phyloP scores from a whole-genome alignment of 768 basidiomycete genomes.

The Suillus variegatus region DNA sequence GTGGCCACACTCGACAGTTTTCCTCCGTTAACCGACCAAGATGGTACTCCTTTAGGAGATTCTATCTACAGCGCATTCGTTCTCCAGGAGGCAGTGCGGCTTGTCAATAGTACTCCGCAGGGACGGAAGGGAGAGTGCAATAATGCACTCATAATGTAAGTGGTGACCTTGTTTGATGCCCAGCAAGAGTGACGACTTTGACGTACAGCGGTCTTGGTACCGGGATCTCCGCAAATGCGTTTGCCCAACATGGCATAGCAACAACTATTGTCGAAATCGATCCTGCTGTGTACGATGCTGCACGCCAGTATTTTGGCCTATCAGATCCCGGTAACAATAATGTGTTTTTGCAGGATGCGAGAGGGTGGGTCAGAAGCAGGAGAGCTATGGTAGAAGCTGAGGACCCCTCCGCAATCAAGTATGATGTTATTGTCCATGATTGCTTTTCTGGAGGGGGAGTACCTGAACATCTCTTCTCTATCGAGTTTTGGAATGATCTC shows the following conservation, averaged over 20 bases:
- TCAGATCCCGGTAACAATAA: conserved; percentile 57
- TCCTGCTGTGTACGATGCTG: conserved; percentile 84
- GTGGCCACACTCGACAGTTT: conserved; percentile 44
- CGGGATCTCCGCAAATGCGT: conserved; percentile 78
- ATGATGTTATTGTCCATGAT: conserved; percentile 83
- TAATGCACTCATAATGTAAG: conserved; percentile 75
- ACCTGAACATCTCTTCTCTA: conserved; percentile 80
- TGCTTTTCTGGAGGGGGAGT: conserved; percentile 95
- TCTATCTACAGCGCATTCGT: conserved; percentile 85
- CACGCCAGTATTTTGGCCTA: conserved; percentile 79
- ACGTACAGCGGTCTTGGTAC: conserved; percentile 78
- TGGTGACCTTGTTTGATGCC: conserved; percentile 9
- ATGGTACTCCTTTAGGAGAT: conserved; percentile 61
- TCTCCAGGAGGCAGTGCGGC: conserved; percentile 80
- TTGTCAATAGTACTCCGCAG: conserved; percentile 56
- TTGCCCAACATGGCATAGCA: conserved; percentile 65
- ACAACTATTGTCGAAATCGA: conserved; percentile 94
- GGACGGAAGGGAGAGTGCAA: conserved; percentile 39
- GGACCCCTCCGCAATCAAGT: conserved; percentile 27
- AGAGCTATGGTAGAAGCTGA: conserved; percentile 32
- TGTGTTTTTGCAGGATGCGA: conserved; percentile 79
- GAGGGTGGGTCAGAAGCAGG: conserved; percentile 57
- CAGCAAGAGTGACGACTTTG: conserved; percentile 8
- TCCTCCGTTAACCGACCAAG: conserved; percentile 49
- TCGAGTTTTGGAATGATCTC: conserved; percentile 80